These are phyloP conservation scores for Bryoglossum gracile DNA, from an alignment of 495 filamentous ascomycete species.

Conservation along the genomic window DNA sequence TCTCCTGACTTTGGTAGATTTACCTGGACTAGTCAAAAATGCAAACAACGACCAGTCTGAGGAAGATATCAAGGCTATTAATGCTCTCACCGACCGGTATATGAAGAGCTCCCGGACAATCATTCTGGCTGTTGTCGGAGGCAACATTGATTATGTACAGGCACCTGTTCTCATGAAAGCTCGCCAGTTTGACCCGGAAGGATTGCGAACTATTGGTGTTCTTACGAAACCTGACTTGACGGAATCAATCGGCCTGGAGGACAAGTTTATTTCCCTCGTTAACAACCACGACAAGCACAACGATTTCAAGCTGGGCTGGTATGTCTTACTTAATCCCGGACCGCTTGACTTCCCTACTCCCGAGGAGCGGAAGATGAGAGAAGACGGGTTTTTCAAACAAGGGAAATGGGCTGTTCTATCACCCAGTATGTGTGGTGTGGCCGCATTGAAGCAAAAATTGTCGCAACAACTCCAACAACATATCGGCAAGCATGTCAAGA, in stretches of 20 bases:
- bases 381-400: neutral
- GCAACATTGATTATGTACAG: conserved; percentile 42
- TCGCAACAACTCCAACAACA: neutral
- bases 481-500: neutral
- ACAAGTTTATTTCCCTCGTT: conserved; percentile 33
- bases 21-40: conserved; percentile 45
- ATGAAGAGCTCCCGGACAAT: conserved; percentile 41
- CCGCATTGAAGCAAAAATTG: neutral
- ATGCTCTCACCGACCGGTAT: conserved; percentile 38
- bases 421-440: neutral
- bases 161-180: conserved; percentile 42
- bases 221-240: conserved; percentile 47
- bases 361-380: neutral
- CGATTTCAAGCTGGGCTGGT: conserved; percentile 41
- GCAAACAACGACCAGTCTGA: conserved; percentile 36
- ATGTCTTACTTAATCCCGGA: conserved; percentile 30
- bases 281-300: conserved; percentile 42
- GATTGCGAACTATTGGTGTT: conserved; percentile 40
- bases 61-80: conserved; percentile 34
- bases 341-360: neutral
- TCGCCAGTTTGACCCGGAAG: conserved; percentile 32
- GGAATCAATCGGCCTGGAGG: conserved; percentile 26
- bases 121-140: conserved; percentile 45
- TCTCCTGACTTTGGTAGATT: conserved; percentile 48
- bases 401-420: neutral